Percentiles rank a stretch among this genome's conserved stretches.
Conservation (phyloP, 2,329 filamentous ascomycete genomes). For the Daldinia sp. region DNA sequence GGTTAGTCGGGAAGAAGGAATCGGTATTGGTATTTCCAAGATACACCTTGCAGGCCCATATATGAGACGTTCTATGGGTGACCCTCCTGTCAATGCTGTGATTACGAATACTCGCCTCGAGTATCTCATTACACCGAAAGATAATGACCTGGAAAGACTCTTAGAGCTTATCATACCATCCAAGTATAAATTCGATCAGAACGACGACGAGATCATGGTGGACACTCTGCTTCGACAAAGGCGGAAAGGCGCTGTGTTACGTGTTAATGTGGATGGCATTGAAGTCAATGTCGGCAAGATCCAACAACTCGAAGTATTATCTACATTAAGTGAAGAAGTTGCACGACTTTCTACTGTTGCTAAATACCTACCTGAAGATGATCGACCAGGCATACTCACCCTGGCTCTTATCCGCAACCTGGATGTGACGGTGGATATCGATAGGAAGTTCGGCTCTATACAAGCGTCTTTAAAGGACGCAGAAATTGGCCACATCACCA, state of each 20-base stretch:
- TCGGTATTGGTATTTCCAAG: conserved; percentile 80
- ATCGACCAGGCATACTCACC: conserved; percentile 87
- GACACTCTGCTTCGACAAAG: conserved; percentile 90
- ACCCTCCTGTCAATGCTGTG: conserved; percentile 72
- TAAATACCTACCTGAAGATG: conserved; percentile 96
- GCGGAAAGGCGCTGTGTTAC: conserved; percentile 85
- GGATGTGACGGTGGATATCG: conserved; percentile 71
- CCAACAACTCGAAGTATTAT: conserved; percentile 74
- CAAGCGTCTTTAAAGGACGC: conserved; percentile 70
- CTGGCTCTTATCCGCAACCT: conserved; percentile 75
- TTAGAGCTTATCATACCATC: conserved; percentile 91
- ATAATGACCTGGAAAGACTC: conserved; percentile 83
- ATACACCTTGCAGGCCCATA: conserved; percentile 81
- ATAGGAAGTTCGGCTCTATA: conserved; percentile 75
- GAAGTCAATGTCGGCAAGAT: conserved; percentile 73
- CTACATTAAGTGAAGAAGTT: conserved; percentile 81
- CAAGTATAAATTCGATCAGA: conserved; percentile 85
- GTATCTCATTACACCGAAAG: conserved; percentile 78
- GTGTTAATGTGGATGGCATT: conserved; percentile 74
- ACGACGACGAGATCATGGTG: conserved; percentile 93
- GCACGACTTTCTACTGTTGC: conserved; percentile 86
- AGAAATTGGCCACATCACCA: conserved; percentile 83
- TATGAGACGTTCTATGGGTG: conserved; percentile 62
- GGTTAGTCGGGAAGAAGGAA: conserved; percentile 77
- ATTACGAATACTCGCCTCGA: conserved; percentile 77